Conservation (phyloP, 2,329 filamentous ascomycete genomes). For the Zopfia rhizophila region DNA sequence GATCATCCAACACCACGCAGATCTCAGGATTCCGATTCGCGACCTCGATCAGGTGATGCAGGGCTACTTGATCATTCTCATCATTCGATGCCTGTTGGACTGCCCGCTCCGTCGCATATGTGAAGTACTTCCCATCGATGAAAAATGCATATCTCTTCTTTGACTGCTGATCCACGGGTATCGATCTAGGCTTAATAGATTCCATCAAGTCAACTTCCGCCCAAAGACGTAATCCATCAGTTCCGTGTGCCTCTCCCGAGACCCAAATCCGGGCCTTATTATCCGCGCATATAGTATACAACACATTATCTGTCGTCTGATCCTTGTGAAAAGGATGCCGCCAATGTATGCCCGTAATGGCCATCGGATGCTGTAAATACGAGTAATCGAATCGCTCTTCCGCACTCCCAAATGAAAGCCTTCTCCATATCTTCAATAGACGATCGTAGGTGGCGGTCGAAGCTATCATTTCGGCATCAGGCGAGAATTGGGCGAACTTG, state of each 20-base stretch:
- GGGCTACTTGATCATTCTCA: slow-evolving; percentile 73
- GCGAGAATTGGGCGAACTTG: slow-evolving; percentile 81
- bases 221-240: slow-evolving; percentile 81
- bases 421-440: slow-evolving; percentile 91
- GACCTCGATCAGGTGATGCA: slow-evolving; percentile 86
- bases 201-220: slow-evolving; percentile 79
- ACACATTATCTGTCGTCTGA: slow-evolving; percentile 82
- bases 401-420: slow-evolving; percentile 82
- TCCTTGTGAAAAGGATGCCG: slow-evolving; percentile 79
- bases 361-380: slow-evolving; percentile 84
- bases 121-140: slow-evolving; percentile 83
- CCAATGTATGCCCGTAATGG: slow-evolving; percentile 89
- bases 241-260: slow-evolving; percentile 74
- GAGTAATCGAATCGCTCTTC: slow-evolving; percentile 89
- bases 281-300: slow-evolving; percentile 90
- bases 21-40: slow-evolving; percentile 88
- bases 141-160: slow-evolving; percentile 77
- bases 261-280: slow-evolving; percentile 85
- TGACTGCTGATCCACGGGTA: slow-evolving; percentile 51
- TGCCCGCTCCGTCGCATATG: slow-evolving; percentile 78
- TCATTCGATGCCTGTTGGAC: slow-evolving; percentile 70
- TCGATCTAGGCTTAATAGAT: slow-evolving; percentile 70
- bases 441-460: slow-evolving; percentile 81
- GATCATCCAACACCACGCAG: slow-evolving; percentile 84
- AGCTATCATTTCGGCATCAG: slow-evolving; percentile 87